Evolutionary conservation across 371 early-diverging fungal species (phyloP), one percentile per base, ranked within the genome.

Genomic region (Mucor ambiguus): DNA sequence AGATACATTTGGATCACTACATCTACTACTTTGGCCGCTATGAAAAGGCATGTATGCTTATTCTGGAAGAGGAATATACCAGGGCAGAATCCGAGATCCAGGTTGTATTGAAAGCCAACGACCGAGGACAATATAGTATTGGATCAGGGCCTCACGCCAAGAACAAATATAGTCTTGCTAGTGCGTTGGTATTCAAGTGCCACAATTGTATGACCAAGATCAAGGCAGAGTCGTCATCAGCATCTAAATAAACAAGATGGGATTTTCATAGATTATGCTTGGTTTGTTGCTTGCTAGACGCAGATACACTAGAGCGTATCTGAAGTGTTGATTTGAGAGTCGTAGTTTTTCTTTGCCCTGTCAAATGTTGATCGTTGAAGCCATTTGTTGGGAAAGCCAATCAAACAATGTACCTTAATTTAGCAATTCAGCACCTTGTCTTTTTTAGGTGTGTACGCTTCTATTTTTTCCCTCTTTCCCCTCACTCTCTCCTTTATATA

Each of bases 21-120:
- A 71, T 90, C 10, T 83, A 88, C 44, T 85, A 87, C 41, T 88
- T 85, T 58, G 52, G 81, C 4, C 79, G 78, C 4, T 87, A 87
- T 64, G 89, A 89, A 60, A 76, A 80, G 12, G 89, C 80, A 5
- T 71, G 75, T 5, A 64, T 85, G 71, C 62, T 78, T n/a, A 63
- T 85, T 11, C 66, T 77, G 26, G 63, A 81, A 0, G 72, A 77
- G n/a, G 63, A 82, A 10, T 87, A 75, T 55, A 69, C 66, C 2
- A 64, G 67, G 29, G 89, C 87, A 10, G 72, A 77, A 66, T 33
- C 65, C 44, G 86, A 88, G 68, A 74, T 82, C 41, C 75, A 81
- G 33, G 69, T 69, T 1, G 66, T 83, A 9, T 30, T 83, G 14
- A 73, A 71, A 33, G 66, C 82, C 4, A 68, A 68, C 11, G 82